Evolutionary conservation across 192 early-diverging fungal genomes (phyloP), one percentile per base, ranked within the genome.

Genomic region (Entomortierella lignicola): DNA sequence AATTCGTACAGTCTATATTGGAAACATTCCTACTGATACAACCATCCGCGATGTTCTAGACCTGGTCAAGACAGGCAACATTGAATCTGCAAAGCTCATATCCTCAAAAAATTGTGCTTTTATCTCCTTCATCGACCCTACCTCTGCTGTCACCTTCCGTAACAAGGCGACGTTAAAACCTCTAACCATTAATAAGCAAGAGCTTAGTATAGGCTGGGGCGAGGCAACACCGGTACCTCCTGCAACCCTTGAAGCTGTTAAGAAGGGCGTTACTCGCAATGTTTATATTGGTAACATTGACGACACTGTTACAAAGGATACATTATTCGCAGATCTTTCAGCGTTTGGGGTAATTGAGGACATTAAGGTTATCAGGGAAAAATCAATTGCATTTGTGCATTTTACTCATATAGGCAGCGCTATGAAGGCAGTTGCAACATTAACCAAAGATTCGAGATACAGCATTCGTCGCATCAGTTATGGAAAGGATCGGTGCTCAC

Each of bases 331-430:
- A 10, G 93, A 95, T 50, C 81, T 95, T 42, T 77, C 71, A 8
- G 70, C 83, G 29, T 97, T 90, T 85, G 94, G 95, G 10, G 68
- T 83, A 11, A 88, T 95, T 60, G 94, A 96, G 50, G 84, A 87
- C 18, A 72, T 96, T 61, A 89, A 89, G 65, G 83, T 95, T 21
- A 64, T 94, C 4, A 77, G 73, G 6, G 94, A 95, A 23, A 93
- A 93, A 60, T 82, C 84, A 31, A 94, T 95, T 63, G 95, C 91
- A 11, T 97, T 97, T 85, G 91, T 94, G 20, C 94, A 97, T 71
- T 92, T 96, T 74, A 80, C 89, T 31, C 85, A 81, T 63, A 87
- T 95, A 44, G 66, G 70, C 17, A 85, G 77, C 52, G 95, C 95
- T 31, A 85, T 95, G 60, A 90, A 90, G 61, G 92, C 90, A 41